Evolutionary conservation across 495 filamentous ascomycete genomes (phyloP).

Genomic region (Neurospora sublineolata): DNA sequence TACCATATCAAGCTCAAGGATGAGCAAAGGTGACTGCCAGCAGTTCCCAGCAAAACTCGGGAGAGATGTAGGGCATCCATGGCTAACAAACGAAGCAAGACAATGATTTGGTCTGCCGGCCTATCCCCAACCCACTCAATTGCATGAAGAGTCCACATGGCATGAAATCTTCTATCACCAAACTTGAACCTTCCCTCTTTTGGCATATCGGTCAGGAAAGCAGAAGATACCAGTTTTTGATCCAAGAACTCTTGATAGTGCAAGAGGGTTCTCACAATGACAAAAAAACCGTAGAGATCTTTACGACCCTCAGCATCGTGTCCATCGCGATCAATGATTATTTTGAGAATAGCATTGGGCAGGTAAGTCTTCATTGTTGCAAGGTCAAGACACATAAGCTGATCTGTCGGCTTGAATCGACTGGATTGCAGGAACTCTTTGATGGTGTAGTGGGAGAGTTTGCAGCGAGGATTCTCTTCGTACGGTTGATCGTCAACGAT

Average conservation of each 20-base stretch:
- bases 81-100: neutral
- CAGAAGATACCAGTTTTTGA: neutral
- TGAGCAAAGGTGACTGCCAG: neutral
- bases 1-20: neutral
- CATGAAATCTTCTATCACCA: too few species aligned
- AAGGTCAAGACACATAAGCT: neutral
- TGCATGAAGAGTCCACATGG: neutral
- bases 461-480: neutral
- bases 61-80: neutral
- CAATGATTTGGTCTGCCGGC: neutral
- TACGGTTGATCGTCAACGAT: neutral
- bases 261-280: neutral
- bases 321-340: neutral
- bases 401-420: neutral
- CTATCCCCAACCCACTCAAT: neutral
- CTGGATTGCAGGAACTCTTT: neutral
- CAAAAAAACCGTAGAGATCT: accelerated
- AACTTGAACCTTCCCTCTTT: accelerated
- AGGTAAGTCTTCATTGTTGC: neutral
- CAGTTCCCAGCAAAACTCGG: neutral
- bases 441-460: neutral
- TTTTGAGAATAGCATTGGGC: neutral
- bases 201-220: neutral
- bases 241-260: neutral
- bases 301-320: accelerated